Evolutionary conservation across 1,139 yeast species (phyloP).

Genomic region (Candida albicans): DNA sequence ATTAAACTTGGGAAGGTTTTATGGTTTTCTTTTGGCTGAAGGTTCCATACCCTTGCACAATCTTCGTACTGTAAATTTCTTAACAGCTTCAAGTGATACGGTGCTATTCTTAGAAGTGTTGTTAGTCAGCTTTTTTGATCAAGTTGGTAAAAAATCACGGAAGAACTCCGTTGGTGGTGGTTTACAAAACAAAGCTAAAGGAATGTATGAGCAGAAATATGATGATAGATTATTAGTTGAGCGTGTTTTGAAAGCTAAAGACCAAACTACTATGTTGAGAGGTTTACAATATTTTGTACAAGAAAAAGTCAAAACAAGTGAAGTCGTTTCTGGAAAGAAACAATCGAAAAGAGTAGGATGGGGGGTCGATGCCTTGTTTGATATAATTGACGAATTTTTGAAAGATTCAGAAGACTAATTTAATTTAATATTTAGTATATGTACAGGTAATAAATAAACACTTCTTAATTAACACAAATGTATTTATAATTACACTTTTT

Average conservation of each 20-base stretch:
- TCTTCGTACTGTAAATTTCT: constrained; percentile 70
- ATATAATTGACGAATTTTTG: constrained; percentile 52
- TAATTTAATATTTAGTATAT: constrained; percentile 5
- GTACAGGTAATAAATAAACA: constrained; percentile 1
- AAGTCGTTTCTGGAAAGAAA: constrained; percentile 55
- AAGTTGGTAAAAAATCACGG: constrained; percentile 65
- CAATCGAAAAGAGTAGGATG: constrained; percentile 66
- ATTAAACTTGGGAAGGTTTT: constrained; percentile 76
- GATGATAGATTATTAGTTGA: constrained; percentile 57
- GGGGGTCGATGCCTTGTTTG: constrained; percentile 62
- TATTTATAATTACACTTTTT: constrained; percentile 16
- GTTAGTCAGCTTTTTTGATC: constrained; percentile 65
- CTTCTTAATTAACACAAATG: background rate
- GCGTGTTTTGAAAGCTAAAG: constrained; percentile 59
- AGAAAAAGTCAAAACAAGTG: constrained; percentile 51
- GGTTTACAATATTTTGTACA: constrained; percentile 73
- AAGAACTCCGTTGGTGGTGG: constrained; percentile 50
- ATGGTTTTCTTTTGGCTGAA: constrained; percentile 71
- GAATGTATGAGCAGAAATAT: constrained; percentile 41
- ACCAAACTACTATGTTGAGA: constrained; percentile 60
- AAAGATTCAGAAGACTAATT: constrained; percentile 15
- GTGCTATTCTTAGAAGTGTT: constrained; percentile 71
- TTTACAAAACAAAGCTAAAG: constrained; percentile 28
- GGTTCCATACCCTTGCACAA: constrained; percentile 72
- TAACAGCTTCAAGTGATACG: constrained; percentile 68